Evolutionary conservation across 108 stramenopile genomes (phyloP), one percentile per base, ranked within the genome.

Genomic region (Cyclotella atomus): DNA sequence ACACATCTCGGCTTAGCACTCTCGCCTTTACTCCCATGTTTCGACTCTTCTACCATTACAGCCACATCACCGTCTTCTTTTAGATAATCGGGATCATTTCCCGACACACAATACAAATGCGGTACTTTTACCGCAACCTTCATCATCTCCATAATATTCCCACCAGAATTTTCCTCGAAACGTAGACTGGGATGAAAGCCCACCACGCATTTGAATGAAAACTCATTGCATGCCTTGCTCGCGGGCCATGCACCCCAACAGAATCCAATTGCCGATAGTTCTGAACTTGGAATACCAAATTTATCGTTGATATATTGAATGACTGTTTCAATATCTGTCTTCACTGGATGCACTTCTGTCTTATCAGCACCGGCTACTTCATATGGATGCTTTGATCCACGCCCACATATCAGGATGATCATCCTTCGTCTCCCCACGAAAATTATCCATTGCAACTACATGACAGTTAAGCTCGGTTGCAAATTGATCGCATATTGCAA

Each of bases 211-310:
- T 71, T 60, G 34, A 73, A 79, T 3, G 35, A 28, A 0, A 55
- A 12, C 15, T 41, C 49, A 20, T 34, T 27, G 34, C 54, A 67
- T 0, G 69, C 65, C 44, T 83, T 82, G 20, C 66, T 77, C 59
- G 79, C 55, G 0, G 81, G 81, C 81, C 81, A 85, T 0, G 46
- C 72, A 0, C 84, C 84, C 81, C 81, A 85, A 27, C 84, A 85
- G 60, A 85, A 85, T 43, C 81, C 84, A 12, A 82, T 38, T 15
- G 67, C 65, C 27, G 69, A 73, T 36, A 79, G 33, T 17, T 83
- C 30, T 19, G 52, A 72, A 0, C 47, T 27, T 21, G 50, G 23
- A 16, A 75, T 57, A 17, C 34, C 53, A 21, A 54, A 57, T 17
- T 47, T 52, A 1, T n/a, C 15, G 8, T 24, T 14, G 16, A 84